Base-by-base conservation (phyloP, 2,329 filamentous ascomycete genomes). In the Fusarium algeriense region DNA sequence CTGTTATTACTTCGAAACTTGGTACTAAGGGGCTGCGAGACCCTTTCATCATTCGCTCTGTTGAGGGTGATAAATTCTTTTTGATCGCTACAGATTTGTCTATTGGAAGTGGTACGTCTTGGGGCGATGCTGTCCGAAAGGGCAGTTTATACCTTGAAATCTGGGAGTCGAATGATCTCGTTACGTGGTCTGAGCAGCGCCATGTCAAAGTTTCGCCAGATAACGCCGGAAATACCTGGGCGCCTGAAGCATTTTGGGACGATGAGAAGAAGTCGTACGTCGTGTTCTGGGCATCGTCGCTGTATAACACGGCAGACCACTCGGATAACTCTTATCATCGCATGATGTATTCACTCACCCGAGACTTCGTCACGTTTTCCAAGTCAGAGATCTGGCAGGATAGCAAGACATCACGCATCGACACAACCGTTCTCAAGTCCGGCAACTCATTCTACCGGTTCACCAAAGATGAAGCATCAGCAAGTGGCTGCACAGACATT, bases 141-240 rank as follows among this genome's bases (percentile, higher is more conserved):
- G 86, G 85, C 0, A 87, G 85, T 66, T 81, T 81, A 11, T 87
- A 86, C 58, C 80, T 88, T 5, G 84, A 87, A 65, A 79, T 88
- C 8, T 88, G 86, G 86, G 85, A 88, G 70, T 85, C 85, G 0
- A 78, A 78, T 19, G 85, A 88, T 60, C 80, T 88, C 3, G 78
- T 83, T 28, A 84, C 75, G n/a, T 88, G 86, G 86, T 85, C 84
- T 2, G 79, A 77, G 23, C 85, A 88, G 62, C 81, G 86, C 19
- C 85, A 87, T 26, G 77, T 86, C 26, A 78, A 82, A 9, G 84
- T 88, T 0, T 86, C 85, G 1, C 85, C 85, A 0, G 67, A 80
- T 2, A 84, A 80, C 1, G 86, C 85, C 1, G 86, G 86, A 6
- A 88, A 86, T 53, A 88, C 86, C 1, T 87, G 85, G 85, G 85